Percentiles rank a stretch among this genome's conserved stretches.
Evolutionary conservation across 1,284 basidiomycete species (phyloP).

Genomic region (Anthracocystis walkeri): DNA sequence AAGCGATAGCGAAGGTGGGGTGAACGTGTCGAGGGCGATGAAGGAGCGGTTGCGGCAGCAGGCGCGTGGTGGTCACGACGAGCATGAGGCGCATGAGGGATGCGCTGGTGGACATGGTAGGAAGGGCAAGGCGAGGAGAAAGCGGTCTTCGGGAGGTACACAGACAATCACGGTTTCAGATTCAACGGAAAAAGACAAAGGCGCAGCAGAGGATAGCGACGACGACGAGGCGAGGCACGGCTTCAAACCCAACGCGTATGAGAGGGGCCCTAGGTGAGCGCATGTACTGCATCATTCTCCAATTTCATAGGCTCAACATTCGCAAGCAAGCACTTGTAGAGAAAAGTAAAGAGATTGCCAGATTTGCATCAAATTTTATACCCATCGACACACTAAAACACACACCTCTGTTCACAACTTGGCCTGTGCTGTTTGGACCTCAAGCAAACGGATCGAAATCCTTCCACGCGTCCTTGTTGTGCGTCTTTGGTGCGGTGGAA

Average conservation of each 20-base stretch:
- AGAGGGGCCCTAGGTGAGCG: constrained; percentile 24
- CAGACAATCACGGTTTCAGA: constrained; percentile 20
- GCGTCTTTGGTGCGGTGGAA: background rate
- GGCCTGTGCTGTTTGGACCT: background rate
- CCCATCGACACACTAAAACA: background rate
- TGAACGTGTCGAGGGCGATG: constrained; percentile 3
- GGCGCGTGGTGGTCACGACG: background rate
- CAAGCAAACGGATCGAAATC: constrained; percentile 59
- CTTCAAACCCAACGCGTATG: constrained; percentile 40
- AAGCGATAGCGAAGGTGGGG: constrained; percentile 1
- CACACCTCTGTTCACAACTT: background rate
- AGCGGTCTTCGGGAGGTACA: constrained; percentile 10
- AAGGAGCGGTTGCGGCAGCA: constrained; percentile 22
- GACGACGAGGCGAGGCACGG: background rate
- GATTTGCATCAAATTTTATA: too few relatives aligned
- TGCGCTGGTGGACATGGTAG: background rate
- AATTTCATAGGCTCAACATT: background rate
- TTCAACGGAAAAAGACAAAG: background rate
- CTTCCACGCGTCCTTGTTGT: constrained; percentile 41
- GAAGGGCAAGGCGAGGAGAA: background rate
- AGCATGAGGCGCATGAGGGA: background rate
- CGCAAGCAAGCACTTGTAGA: too few relatives aligned
- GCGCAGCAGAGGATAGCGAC: constrained; percentile 3
- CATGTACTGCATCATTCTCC: background rate
- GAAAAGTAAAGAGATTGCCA: too few relatives aligned